Evolutionary conservation across 805 yeast species (phyloP).

Genomic region (Saccharomyces mikatae): DNA sequence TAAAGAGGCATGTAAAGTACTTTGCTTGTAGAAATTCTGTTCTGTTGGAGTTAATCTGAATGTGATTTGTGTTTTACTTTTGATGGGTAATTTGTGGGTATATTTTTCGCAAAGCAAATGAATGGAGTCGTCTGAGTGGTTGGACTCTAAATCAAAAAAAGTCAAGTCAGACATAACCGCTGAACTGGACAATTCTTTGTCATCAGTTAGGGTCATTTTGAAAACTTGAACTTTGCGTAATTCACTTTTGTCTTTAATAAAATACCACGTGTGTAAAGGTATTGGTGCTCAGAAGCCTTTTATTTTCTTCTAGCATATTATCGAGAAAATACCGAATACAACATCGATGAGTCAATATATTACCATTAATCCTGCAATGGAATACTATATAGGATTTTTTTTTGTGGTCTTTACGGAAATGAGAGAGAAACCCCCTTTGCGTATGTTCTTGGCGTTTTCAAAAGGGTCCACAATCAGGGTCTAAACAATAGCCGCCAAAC

Average conservation of each 20-base stretch:
- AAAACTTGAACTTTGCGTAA: background rate
- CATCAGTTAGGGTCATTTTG: background rate
- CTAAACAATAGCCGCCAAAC: background rate
- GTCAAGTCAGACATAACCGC: background rate
- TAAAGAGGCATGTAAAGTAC: background rate
- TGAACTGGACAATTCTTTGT: background rate
- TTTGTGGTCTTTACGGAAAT: background rate
- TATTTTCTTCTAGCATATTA: background rate
- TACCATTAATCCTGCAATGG: background rate
- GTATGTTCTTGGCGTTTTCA: background rate
- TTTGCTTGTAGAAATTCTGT: background rate
- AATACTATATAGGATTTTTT: background rate
- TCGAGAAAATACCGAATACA: background rate
- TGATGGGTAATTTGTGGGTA: background rate
- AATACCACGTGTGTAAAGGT: background rate
- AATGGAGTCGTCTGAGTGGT: background rate
- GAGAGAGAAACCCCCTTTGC: background rate
- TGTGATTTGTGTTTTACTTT: background rate
- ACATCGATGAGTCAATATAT: background rate
- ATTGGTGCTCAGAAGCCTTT: background rate
- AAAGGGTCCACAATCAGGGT: background rate
- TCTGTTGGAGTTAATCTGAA: background rate
- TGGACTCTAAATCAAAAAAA: background rate
- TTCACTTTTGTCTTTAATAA: background rate
- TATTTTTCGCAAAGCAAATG: background rate